A percentile compares a stretch with the other conserved stretches of the same genome.
Conservation (phyloP, 345 rosid genomes). For the Citrus sp. region DNA sequence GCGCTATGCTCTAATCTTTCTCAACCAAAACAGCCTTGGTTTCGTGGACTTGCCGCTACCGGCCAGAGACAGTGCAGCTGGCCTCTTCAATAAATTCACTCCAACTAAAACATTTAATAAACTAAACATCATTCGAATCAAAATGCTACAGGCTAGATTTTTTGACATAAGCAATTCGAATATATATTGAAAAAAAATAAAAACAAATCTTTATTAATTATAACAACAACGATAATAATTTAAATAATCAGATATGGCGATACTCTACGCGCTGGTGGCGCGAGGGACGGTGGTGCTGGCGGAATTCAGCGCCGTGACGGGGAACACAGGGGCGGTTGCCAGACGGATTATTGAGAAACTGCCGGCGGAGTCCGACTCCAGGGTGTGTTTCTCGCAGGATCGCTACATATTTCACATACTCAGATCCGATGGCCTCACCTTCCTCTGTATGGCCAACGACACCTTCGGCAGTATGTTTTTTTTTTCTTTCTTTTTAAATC, state of each 20-base stretch:
- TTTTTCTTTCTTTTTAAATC: not conserved
- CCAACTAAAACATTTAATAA: not conserved
- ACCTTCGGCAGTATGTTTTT: slow-evolving; percentile 76
- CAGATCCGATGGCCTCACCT: slow-evolving; percentile 84
- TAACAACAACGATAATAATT: not conserved
- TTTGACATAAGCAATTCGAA: no score
- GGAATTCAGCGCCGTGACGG: slow-evolving; percentile 95
- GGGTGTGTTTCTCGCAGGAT: slow-evolving; percentile 94
- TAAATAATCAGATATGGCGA: slow-evolving; percentile 58
- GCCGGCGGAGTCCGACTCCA: slow-evolving; percentile 58
- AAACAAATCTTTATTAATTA: not conserved
- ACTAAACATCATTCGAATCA: not conserved
- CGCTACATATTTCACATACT: slow-evolving; percentile 90
- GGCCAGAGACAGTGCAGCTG: not conserved
- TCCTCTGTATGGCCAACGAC: slow-evolving; percentile 96
- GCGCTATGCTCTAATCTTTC: no score
- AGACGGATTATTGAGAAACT: slow-evolving; percentile 91
- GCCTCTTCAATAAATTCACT: not conserved
- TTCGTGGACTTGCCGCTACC: slow-evolving; percentile 10
- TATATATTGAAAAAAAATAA: no score
- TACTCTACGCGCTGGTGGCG: slow-evolving; percentile 86
- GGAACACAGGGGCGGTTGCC: slow-evolving; percentile 86
- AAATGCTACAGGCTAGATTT: not conserved
- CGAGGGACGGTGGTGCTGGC: slow-evolving; percentile 90
- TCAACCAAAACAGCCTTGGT: slow-evolving; percentile 4